A percentile compares a stretch with the other conserved stretches of the same genome.
Conservation (phyloP, 805 yeast species). For the Starmerella scarabaei region DNA sequence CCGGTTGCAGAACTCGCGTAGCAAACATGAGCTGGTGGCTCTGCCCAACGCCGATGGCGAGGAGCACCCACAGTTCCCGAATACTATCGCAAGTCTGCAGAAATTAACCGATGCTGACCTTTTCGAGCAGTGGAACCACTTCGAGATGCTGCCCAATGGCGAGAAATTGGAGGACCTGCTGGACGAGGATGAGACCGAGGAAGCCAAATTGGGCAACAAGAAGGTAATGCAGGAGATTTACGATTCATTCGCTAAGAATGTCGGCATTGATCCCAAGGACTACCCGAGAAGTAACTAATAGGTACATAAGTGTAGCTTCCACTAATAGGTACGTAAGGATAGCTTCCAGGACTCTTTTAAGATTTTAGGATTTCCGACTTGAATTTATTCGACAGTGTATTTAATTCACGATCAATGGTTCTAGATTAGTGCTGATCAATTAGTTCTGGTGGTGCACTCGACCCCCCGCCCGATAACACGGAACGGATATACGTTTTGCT, state of each 20-base stretch:
- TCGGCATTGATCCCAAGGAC: conserved; percentile 14
- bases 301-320: background rate
- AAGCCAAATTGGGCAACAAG: conserved; percentile 11
- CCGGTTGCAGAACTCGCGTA: conserved; percentile 52
- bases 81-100: conserved; percentile 12
- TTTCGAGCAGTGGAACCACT: conserved; percentile 18
- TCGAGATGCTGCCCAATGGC: conserved; percentile 16
- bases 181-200: conserved; percentile 4
- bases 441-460: too few species aligned
- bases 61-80: conserved; percentile 14
- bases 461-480: too few species aligned
- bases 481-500: too few species aligned
- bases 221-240: conserved; percentile 16
- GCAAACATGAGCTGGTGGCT: conserved; percentile 21
- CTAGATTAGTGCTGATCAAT: too few species aligned
- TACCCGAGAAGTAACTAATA: conserved; percentile 15
- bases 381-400: too few species aligned
- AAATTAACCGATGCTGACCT: conserved; percentile 7
- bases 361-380: too few species aligned
- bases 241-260: conserved; percentile 12
- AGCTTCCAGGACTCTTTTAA: too few species aligned
- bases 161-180: conserved; percentile 17
- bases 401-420: too few species aligned
- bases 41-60: conserved; percentile 20
- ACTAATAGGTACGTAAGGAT: too few species aligned